Conservation (phyloP, 208 protist species). For the Trichomonas vaginalis region DNA sequence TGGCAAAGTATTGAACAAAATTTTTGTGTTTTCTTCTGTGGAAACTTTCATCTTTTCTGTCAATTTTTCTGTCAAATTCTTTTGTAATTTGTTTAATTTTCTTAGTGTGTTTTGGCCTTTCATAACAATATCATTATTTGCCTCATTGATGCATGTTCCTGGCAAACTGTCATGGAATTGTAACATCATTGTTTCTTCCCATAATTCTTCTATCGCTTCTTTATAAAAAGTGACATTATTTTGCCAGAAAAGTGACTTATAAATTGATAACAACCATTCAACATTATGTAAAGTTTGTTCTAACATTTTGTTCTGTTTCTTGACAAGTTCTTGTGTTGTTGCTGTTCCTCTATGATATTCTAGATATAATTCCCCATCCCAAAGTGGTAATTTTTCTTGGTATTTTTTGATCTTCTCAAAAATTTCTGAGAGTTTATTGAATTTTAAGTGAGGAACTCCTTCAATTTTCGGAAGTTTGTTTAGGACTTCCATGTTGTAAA, state of each 20-base stretch:
- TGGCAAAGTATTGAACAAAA: neutral
- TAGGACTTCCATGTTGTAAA: neutral
- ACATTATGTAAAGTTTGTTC: neutral
- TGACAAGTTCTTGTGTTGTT: slow-evolving; percentile 20
- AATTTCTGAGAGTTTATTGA: neutral
- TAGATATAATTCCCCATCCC: slow-evolving; percentile 16
- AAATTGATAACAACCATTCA: neutral
- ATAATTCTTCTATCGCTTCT: neutral
- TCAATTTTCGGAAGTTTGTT: neutral
- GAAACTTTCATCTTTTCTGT: neutral
- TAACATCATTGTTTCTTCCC: neutral
- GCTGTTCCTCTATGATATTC: slow-evolving; percentile 23
- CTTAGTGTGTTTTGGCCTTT: neutral
- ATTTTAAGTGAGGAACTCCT: neutral
- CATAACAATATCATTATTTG: neutral
- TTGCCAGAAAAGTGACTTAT: neutral
- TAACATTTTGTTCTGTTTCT: neutral
- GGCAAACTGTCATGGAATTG: slow-evolving; percentile 1
- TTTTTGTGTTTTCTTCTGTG: neutral
- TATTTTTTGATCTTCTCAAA: neutral
- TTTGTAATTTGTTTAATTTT: neutral
- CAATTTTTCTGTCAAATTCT: neutral
- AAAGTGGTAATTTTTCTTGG: neutral
- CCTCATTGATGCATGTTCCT: neutral
- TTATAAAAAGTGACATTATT: neutral